These are phyloP conservation scores for Kwoniella mangroviensis DNA, from an alignment of 768 basidiomycete species.

Conservation along the genomic window DNA sequence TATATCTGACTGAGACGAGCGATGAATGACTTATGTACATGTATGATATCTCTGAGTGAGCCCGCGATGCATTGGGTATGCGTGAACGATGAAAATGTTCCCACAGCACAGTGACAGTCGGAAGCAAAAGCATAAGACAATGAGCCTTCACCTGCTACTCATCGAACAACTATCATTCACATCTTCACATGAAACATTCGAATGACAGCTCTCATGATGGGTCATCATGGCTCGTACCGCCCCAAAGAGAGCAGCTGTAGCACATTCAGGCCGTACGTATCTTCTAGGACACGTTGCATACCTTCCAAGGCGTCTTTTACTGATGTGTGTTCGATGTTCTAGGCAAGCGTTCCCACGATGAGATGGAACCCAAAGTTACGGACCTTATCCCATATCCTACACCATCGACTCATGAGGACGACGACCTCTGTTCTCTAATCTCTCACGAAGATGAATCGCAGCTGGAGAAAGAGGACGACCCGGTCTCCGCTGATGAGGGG, in stretches of 20 bases:
- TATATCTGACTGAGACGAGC: too few species aligned
- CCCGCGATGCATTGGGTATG: too few species aligned
- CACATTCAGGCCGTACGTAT: background rate
- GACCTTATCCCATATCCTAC: background rate
- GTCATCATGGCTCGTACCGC: background rate
- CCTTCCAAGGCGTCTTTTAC: background rate
- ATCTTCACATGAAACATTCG: background rate
- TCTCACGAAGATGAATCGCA: background rate
- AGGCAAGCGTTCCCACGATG: background rate
- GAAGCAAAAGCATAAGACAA: too few species aligned
- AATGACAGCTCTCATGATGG: background rate
- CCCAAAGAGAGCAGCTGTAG: background rate
- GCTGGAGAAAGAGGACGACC: background rate
- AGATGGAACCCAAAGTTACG: background rate
- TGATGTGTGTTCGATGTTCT: background rate
- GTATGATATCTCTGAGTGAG: too few species aligned
- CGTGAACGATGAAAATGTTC: too few species aligned
- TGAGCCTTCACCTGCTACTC: too few species aligned
- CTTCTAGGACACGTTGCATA: background rate
- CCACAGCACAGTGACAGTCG: too few species aligned
- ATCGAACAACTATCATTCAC: too few species aligned
- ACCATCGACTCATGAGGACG: background rate
- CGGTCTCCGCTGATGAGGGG: background rate
- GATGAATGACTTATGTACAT: too few species aligned
- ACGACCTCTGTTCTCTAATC: background rate